Base-by-base conservation (phyloP, 495 filamentous ascomycete species). In the Corynascus novoguineensis region DNA sequence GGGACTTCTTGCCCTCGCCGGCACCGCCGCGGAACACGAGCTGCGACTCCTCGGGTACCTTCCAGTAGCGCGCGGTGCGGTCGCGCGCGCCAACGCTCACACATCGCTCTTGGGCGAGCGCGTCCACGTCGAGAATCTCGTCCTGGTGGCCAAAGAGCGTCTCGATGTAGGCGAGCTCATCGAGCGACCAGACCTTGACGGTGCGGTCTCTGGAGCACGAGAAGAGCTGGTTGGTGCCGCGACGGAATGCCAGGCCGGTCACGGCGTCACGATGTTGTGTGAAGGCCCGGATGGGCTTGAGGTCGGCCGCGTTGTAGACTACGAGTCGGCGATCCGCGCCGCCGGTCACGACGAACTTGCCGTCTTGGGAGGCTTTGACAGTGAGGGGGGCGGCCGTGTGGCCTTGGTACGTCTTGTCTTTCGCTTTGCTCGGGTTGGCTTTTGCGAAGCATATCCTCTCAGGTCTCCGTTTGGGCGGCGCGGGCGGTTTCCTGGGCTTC, bases 61-160 rank as follows among this genome's bases (percentile, higher is more conserved):
- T 98, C 93, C 93, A 98, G 58, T 96, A 71, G 28, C 93, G 79
- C n/a, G 91, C 92, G 0, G 93, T 96, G 22, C 92, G 85, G 67
- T 98, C 93, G 48, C 92, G 79, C 28, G 87, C 61, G 57, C 93
- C 93, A 19, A 95, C 93, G 59, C 84, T 89, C 51, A 97, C 78
- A 68, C 93, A 97, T 32, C 89, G 84, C 71, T 98, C 93, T 52
- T 87, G 82, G 12, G 82, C 84, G 62, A 95, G 79, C 6, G 91
- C 89, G 37, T 87, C 85, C 51, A 98, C 79, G 62, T 88, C 86
- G 35, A 91, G 77, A 38, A 97, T 87, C 58, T 86, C 79, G 65
- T 97, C 93, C 66, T 97, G 91, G 71, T 98, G 93, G 10, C 93
- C 93, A 71, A 96, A 96, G 1, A 98, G 77, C 0, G 93, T 97